Evolutionary conservation across 1,139 yeast species (phyloP).

Genomic region (Saccharomyces pastorianus): DNA sequence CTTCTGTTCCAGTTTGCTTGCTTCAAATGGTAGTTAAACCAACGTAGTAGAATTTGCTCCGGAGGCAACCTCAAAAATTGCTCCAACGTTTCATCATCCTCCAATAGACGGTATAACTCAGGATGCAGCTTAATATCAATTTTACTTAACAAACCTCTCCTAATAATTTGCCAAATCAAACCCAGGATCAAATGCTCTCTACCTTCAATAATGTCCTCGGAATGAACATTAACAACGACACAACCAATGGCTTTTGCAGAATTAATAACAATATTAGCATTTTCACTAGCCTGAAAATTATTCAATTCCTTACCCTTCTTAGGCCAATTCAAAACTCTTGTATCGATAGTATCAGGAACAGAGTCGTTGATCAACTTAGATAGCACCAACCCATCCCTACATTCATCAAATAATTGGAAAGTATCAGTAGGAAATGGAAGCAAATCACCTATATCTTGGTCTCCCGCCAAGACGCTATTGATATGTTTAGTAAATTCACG

Average conservation of each 20-base stretch:
- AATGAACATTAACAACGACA: slow-evolving; percentile 93
- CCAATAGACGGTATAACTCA: slow-evolving; percentile 85
- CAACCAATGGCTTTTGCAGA: slow-evolving; percentile 99
- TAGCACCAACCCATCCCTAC: slow-evolving; percentile 88
- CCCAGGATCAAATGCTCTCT: slow-evolving; percentile 93
- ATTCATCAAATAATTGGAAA: slow-evolving; percentile 93
- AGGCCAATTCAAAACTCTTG: slow-evolving; percentile 89
- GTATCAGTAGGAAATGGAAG: slow-evolving; percentile 91
- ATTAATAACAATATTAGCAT: slow-evolving; percentile 93
- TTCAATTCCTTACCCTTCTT: slow-evolving; percentile 75
- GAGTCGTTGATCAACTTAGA: slow-evolving; percentile 94
- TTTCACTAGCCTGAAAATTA: slow-evolving; percentile 92
- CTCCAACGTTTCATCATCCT: slow-evolving; percentile 94
- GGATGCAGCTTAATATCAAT: slow-evolving; percentile 96
- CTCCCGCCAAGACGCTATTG: slow-evolving; percentile 87
- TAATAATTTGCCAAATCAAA: slow-evolving; percentile 94
- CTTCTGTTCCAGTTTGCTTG: slow-evolving; percentile 89
- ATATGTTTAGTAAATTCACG: slow-evolving; percentile 93
- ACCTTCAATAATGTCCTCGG: slow-evolving; percentile 95
- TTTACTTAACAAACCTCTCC: slow-evolving; percentile 88
- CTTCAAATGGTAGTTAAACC: slow-evolving; percentile 94
- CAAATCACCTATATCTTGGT: slow-evolving; percentile 72
- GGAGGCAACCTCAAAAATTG: slow-evolving; percentile 95
- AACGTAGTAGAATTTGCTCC: slow-evolving; percentile 89
- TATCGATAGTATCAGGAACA: slow-evolving; percentile 96